Base-by-base conservation (phyloP, 768 basidiomycete genomes). In the Jaapia argillacea region DNA sequence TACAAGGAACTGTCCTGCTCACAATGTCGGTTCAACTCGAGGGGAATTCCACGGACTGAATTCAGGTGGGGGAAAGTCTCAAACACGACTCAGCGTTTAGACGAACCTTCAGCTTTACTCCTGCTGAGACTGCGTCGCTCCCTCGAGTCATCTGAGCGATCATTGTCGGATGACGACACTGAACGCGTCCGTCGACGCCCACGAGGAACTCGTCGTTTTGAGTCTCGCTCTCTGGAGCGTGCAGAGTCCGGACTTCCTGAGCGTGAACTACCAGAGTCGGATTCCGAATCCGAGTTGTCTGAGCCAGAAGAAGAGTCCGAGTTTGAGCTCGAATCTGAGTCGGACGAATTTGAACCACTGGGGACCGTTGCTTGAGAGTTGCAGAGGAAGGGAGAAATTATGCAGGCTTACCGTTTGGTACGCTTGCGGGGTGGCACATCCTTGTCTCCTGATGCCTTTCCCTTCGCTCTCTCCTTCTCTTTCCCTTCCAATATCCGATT, bases 401-500 rank as follows among this genome's bases (percentile, higher is more conserved):
- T n/a, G 24, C 42, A 48, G 12, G 40, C 45, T 22, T 50, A 70
- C 61, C 69, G 62, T 45, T 51, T 57, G 38, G 37, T 48, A 54
- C 46, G 60, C 63, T 43, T 44, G 51, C 3, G 55, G 49, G 14
- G 52, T 47, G 7, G n/a, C n/a, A n/a, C n/a, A n/a, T n/a, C 48
- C n/a, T n/a, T 53, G 16, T 45, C 55, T 10, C 49, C 57, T 43
- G 45, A 48, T 41, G 54, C 54, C 37, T 58, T 65, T 22, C 52
- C 66, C 48, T 72, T 71, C 48, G 68, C 67, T 28, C 87, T 64
- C 50, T 81, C 81, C 57, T 84, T 87, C 61, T 91, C 88, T 54
- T 85, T 91, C 18, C 71, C 77, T 54, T 82, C 83, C 22, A 96
- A 57, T 33, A 96, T 92, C 53, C 74, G 77, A 55, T 91, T 81